A percentile compares a stretch with the other conserved stretches of the same genome.
These are phyloP conservation scores for Xerocomellus intermedius DNA, from an alignment of 768 basidiomycete genomes.

Conservation along the genomic window DNA sequence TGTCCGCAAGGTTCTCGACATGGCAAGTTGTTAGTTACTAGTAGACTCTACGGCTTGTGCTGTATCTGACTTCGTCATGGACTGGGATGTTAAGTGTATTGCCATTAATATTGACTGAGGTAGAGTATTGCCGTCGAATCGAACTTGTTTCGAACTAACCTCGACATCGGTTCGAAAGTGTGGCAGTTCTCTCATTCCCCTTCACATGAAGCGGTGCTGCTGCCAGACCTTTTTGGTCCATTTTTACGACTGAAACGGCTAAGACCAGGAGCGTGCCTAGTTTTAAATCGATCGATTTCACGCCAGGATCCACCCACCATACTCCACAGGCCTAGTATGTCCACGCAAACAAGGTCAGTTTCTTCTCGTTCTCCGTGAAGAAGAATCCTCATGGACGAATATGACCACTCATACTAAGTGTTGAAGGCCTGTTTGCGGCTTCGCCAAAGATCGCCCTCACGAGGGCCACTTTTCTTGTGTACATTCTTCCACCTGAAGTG, in stretches of 20 bases:
- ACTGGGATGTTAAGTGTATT: too few relatives aligned
- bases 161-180: too few relatives aligned
- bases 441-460: conserved; percentile 12
- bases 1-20: background rate
- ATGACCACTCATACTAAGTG: background rate
- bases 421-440: background rate
- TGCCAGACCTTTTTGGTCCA: background rate
- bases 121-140: too few relatives aligned
- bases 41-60: too few relatives aligned
- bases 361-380: background rate
- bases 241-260: too few relatives aligned
- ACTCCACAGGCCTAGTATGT: background rate
- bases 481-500: conserved; percentile 42
- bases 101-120: too few relatives aligned
- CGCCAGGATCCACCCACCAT: too few relatives aligned
- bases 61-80: too few relatives aligned
- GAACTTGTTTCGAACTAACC: too few relatives aligned
- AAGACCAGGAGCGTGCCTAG: background rate
- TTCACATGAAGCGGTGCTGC: too few relatives aligned
- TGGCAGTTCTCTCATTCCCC: too few relatives aligned
- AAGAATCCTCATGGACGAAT: background rate
- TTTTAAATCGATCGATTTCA: background rate
- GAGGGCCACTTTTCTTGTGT: conserved; percentile 27
- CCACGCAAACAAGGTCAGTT: conserved; percentile 3
- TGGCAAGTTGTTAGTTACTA: background rate